Conservation (phyloP, 2,329 filamentous ascomycete genomes). For the Atkinsonella hypoxylon region DNA sequence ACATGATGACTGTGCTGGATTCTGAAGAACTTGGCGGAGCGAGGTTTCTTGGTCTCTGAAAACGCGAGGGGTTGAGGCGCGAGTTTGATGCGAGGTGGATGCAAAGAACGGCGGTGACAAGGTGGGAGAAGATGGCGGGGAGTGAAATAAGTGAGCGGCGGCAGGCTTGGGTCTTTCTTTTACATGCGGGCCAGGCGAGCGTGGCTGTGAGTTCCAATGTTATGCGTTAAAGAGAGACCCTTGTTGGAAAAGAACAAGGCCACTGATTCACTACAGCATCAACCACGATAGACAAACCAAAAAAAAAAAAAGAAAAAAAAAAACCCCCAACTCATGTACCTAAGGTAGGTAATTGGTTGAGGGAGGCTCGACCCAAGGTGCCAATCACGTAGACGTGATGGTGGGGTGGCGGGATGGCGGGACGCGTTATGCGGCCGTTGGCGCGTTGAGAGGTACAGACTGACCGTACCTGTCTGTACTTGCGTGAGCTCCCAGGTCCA, state of each 20-base stretch:
- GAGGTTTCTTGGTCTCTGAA: not conserved
- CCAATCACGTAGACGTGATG: not conserved
- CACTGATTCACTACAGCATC: not conserved
- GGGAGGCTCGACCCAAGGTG: not conserved
- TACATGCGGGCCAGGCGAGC: not conserved
- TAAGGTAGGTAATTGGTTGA: not conserved
- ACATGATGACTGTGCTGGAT: slow-evolving; percentile 46
- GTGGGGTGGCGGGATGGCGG: slow-evolving; percentile 2
- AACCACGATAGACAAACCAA: not conserved
- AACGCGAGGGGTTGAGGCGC: not conserved
- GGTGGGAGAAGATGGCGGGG: slow-evolving; percentile 3
- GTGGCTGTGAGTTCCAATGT: not conserved
- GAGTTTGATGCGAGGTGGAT: slow-evolving; percentile 2
- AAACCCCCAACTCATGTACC: not conserved
- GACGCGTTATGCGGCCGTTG: slow-evolving; percentile 17
- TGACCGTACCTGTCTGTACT: not conserved
- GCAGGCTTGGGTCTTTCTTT: not conserved
- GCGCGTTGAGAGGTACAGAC: slow-evolving; percentile 19
- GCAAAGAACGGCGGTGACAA: slow-evolving; percentile 4
- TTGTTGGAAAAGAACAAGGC: not conserved
- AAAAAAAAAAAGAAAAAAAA: no score
- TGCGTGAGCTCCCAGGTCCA: not conserved
- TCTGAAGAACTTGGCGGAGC: not conserved
- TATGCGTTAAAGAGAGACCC: not conserved
- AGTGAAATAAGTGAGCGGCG: slow-evolving; percentile 3